A percentile compares a stretch with the other conserved stretches of the same genome.
phyloP scores from a whole-genome alignment of 257 asterid genomes.

The Nicotiana sylvestris region DNA sequence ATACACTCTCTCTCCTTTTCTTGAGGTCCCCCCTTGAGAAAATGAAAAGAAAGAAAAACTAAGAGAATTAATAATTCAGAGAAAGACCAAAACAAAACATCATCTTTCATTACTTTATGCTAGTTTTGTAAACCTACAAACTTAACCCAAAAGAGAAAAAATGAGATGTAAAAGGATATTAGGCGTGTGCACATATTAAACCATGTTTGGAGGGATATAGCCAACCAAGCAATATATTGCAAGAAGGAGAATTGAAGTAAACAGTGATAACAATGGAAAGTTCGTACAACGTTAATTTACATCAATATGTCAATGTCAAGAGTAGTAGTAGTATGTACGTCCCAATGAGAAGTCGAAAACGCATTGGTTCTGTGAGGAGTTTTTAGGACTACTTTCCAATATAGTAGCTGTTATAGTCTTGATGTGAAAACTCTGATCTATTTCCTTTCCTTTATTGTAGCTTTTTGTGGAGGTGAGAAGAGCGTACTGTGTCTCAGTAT shows the following conservation, averaged over 20 bases:
- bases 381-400: too few relatives aligned
- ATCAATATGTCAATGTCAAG: constrained; percentile 10
- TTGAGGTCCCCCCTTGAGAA: constrained; percentile 14
- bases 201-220: neutral
- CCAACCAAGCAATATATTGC: neutral
- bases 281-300: constrained; percentile 36
- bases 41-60: neutral
- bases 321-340: neutral
- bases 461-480: neutral
- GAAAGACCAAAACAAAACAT: constrained; percentile 26
- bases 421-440: neutral
- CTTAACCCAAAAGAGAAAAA: constrained; percentile 9
- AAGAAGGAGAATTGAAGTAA: neutral
- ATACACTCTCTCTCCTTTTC: constrained; percentile 2
- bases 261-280: neutral
- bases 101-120: constrained; percentile 23
- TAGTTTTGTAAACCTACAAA: constrained; percentile 35
- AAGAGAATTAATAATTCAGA: neutral
- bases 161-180: neutral
- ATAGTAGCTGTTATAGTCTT: neutral
- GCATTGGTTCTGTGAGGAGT: constrained; percentile 2
- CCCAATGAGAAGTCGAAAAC: constrained; percentile 53
- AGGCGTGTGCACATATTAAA: neutral
- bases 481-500: neutral
- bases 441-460: neutral